Percentiles rank a stretch among this genome's conserved stretches.
Evolutionary conservation across 2,329 filamentous ascomycete genomes (phyloP).

Genomic region (Apiospora sp.): DNA sequence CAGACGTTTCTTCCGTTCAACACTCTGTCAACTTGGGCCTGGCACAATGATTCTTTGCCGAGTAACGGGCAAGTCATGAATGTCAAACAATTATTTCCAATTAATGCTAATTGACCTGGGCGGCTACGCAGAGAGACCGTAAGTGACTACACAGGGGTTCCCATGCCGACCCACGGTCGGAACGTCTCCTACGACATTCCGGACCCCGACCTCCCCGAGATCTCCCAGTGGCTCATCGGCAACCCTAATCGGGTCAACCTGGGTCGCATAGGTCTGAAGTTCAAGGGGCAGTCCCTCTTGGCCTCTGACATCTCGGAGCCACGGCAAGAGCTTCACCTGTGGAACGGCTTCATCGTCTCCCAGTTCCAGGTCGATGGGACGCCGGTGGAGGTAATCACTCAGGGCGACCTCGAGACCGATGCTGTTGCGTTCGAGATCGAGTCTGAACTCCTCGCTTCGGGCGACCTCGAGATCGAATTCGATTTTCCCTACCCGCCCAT

Average conservation of each 20-base stretch:
- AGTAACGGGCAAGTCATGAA: conserved; percentile 38
- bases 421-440: conserved; percentile 47
- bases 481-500: conserved; percentile 54
- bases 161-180: conserved; percentile 44
- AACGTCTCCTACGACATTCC: conserved; percentile 49
- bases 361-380: conserved; percentile 43
- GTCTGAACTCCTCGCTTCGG: conserved; percentile 43
- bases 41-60: conserved; percentile 47
- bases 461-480: conserved; percentile 47
- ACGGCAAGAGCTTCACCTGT: conserved; percentile 47
- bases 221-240: conserved; percentile 61
- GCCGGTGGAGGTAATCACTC: conserved; percentile 45
- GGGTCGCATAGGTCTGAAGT: conserved; percentile 50
- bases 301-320: conserved; percentile 41
- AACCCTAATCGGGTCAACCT: conserved; percentile 55
- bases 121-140: conserved; percentile 35
- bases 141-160: conserved; percentile 44
- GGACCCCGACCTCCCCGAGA: conserved; percentile 44
- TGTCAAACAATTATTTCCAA: not conserved
- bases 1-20: conserved; percentile 40
- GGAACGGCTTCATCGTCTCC: conserved; percentile 49
- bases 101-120: not conserved
- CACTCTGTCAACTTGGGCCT: conserved; percentile 41
- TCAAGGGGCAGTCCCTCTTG: conserved; percentile 41
- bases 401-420: conserved; percentile 49